A percentile compares a stretch with the other conserved stretches of the same genome.
phyloP scores from a whole-genome alignment of 2,329 filamentous ascomycete species.

The Trichothecium sympodiale region DNA sequence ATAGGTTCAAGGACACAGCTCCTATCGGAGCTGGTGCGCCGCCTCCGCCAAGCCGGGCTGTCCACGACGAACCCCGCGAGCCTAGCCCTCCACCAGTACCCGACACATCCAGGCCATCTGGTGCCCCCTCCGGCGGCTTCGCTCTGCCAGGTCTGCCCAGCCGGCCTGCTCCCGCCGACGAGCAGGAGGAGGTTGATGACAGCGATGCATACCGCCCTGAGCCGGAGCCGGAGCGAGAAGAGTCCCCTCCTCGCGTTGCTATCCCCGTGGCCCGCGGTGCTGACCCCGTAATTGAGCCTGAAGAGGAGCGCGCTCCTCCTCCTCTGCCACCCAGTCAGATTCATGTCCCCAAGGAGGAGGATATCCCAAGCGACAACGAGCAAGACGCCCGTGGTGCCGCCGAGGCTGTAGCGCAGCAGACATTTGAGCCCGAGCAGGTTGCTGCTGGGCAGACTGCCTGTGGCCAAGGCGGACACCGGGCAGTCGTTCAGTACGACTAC shows the following conservation, averaged over 20 bases:
- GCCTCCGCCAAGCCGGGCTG: constrained; percentile 22
- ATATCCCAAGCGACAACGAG: constrained; percentile 53
- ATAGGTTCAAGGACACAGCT: constrained; percentile 70
- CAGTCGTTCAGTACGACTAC: constrained; percentile 85
- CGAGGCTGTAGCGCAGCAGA: constrained; percentile 38
- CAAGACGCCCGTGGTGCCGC: constrained; percentile 49
- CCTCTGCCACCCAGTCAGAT: constrained; percentile 55
- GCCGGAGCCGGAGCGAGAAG: constrained; percentile 37
- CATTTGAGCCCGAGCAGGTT: constrained; percentile 17
- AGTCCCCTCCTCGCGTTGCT: constrained; percentile 75
- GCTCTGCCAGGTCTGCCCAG: constrained; percentile 67
- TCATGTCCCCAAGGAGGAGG: constrained; percentile 51
- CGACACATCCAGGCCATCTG: constrained; percentile 56
- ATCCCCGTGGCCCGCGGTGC: constrained; percentile 66
- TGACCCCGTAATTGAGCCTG: constrained; percentile 37
- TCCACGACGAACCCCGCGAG: constrained; percentile 28
- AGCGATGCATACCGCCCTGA: constrained; percentile 24
- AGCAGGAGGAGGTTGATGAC: constrained; percentile 47
- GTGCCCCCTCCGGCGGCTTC: constrained; percentile 63
- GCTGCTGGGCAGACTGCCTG: constrained; percentile 37
- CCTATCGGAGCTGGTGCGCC: constrained; percentile 48
- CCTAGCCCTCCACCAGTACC: constrained; percentile 43
- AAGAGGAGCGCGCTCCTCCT: constrained; percentile 39
- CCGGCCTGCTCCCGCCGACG: constrained; percentile 42
- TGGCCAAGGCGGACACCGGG: constrained; percentile 54